Conservation (phyloP, 768 basidiomycete species). For the Termitomyces sp. region DNA sequence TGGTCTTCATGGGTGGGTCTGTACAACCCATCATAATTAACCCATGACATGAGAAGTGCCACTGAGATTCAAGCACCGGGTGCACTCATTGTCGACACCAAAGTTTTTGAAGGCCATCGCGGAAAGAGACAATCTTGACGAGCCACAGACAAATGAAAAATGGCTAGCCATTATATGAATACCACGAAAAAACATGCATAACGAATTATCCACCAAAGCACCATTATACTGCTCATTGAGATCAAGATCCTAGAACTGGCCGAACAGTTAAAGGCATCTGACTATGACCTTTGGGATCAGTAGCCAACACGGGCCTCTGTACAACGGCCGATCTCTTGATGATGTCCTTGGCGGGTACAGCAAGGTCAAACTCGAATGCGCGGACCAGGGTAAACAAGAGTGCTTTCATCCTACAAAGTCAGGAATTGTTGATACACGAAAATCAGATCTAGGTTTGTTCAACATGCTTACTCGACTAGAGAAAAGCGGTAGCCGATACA, state of each 20-base stretch:
- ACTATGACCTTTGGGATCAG: conserved; percentile 29
- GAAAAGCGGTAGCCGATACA: conserved; percentile 68
- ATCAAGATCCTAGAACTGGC: conserved; percentile 5
- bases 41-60: too few species aligned
- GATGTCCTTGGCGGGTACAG: conserved; percentile 40
- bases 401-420: conserved; percentile 25
- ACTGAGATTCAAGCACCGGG: too few species aligned
- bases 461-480: conserved; percentile 37
- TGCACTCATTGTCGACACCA: too few species aligned
- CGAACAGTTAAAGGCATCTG: conserved; percentile 40
- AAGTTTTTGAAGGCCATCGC: too few species aligned
- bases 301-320: conserved; percentile 37
- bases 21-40: too few species aligned
- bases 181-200: neutral
- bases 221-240: neutral
- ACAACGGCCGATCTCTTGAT: conserved; percentile 31
- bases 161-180: neutral
- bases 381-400: conserved; percentile 45
- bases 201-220: neutral
- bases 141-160: too few species aligned
- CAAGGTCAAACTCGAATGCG: conserved; percentile 49
- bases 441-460: neutral
- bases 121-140: too few species aligned
- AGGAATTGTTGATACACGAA: neutral
- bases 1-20: too few species aligned